Conservation (phyloP, 495 filamentous ascomycete species). For the Xylaria sp. region DNA sequence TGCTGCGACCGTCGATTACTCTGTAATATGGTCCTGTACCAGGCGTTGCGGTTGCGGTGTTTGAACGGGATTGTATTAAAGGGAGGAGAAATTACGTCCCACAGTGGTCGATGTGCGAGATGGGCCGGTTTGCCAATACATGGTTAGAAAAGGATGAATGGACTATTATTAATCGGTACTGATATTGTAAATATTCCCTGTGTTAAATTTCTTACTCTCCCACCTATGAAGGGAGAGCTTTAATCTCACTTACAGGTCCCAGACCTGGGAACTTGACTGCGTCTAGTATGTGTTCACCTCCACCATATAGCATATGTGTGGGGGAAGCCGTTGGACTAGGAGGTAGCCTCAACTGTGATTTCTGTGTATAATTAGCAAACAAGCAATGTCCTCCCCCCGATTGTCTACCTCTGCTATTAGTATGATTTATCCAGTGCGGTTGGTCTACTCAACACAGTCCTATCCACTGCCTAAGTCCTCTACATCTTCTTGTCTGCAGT, state of each 20-base stretch:
- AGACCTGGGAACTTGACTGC: neutral
- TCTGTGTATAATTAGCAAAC: neutral
- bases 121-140: neutral
- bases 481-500: neutral
- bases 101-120: neutral
- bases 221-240: neutral
- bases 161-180: constrained; percentile 10
- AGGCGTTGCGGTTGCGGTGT: constrained; percentile 28
- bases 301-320: neutral
- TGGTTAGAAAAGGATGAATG: constrained; percentile 12
- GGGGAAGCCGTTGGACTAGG: neutral
- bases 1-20: constrained; percentile 12
- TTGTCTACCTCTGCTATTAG: neutral
- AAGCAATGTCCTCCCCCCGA: neutral
- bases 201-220: neutral
- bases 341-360: neutral
- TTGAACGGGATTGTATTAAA: neutral
- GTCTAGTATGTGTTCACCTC: neutral
- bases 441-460: neutral
- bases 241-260: neutral
- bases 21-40: constrained; percentile 19
- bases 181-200: neutral
- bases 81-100: neutral
- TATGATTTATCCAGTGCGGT: neutral
- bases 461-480: too few species aligned